Base-by-base conservation (phyloP, 108 stramenopile genomes). In the Pseudonitzschia multiseries region DNA sequence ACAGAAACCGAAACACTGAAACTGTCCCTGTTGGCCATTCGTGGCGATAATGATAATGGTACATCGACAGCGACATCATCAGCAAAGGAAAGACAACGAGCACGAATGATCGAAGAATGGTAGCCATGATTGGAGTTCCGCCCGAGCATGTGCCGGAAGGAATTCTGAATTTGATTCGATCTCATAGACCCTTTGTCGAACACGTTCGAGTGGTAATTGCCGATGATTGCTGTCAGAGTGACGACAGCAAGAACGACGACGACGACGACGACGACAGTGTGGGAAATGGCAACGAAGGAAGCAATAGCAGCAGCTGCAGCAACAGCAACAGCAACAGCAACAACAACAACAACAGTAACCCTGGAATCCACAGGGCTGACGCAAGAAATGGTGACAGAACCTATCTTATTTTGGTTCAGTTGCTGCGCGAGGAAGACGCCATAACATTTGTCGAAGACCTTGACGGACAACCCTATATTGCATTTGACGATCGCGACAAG, bases 91-190 rank as follows among this genome's bases (percentile, higher is more conserved):
- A n/a, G 8, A 42, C 42, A 42, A 42, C 42, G 42, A 42, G 42
- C 42, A 10, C 42, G 42, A 10, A 10, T 10, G 42, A 42, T 42
- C 52, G 52, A 17, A 52, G 52, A 20, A 83, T 87, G 56, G 89
- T 83, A 22, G 92, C 90, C 26, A 91, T 93, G 88, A 77, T 84
- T 0, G 79, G 88, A 66, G 92, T 93, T 2, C 90, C 90, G 42
- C 89, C 92, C 24, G 80, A 89, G 53, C 88, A 93, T 69, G 89
- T 91, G 15, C 89, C 92, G 18, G 92, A 91, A 75, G 89, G 89
- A 27, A 84, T 93, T n/a, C 69, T 93, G 22, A 86, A 86, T 73
- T 59, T 93, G 61, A 83, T 85, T 27, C 78, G 90, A 14, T 69
- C 85, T 0, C 89, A 93, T 73, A 83, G 86, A 1, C 86, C 87